These are phyloP conservation scores for Colletotrichum falcatum DNA, from an alignment of 2,329 filamentous ascomycete genomes.

Conservation along the genomic window DNA sequence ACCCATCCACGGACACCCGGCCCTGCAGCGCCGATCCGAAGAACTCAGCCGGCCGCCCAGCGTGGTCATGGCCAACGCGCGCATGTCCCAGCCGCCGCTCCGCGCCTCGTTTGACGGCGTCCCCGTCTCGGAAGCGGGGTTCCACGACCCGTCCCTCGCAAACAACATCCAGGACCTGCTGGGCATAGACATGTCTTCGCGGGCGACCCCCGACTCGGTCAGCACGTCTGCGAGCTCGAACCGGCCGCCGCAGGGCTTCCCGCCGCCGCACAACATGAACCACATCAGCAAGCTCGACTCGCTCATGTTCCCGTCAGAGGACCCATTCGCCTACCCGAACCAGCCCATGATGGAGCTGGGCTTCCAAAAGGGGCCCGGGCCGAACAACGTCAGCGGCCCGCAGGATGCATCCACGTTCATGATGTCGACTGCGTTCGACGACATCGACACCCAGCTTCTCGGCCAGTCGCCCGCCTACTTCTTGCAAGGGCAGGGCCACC, in stretches of 20 bases:
- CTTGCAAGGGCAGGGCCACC: constrained; percentile 61
- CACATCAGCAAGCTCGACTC: constrained; percentile 77
- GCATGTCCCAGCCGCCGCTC: constrained; percentile 41
- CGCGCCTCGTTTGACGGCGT: constrained; percentile 52
- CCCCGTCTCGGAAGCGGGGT: constrained; percentile 47
- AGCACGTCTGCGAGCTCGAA: constrained; percentile 56
- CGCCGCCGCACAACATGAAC: constrained; percentile 52
- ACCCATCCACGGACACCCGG: constrained; percentile 46
- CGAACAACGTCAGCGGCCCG: constrained; percentile 49
- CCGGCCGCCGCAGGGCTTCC: constrained; percentile 44
- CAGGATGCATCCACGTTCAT: constrained; percentile 59
- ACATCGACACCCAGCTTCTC: constrained; percentile 79
- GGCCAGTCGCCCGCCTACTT: constrained; percentile 79
- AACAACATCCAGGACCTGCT: constrained; percentile 59
- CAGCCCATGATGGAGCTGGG: constrained; percentile 76
- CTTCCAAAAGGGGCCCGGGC: constrained; percentile 51
- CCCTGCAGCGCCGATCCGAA: constrained; percentile 49
- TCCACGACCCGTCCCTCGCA: constrained; percentile 53
- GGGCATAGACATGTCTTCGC: constrained; percentile 58
- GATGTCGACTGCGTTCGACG: constrained; percentile 67
- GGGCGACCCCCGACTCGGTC: constrained; percentile 57
- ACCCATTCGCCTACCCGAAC: constrained; percentile 84
- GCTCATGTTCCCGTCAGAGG: constrained; percentile 84
- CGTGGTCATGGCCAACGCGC: constrained; percentile 42
- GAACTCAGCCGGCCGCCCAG: constrained; percentile 50